A percentile compares a stretch with the other conserved stretches of the same genome.
These are phyloP conservation scores for Naganishia friedmannii DNA, from an alignment of 768 basidiomycete genomes.

Conservation along the genomic window DNA sequence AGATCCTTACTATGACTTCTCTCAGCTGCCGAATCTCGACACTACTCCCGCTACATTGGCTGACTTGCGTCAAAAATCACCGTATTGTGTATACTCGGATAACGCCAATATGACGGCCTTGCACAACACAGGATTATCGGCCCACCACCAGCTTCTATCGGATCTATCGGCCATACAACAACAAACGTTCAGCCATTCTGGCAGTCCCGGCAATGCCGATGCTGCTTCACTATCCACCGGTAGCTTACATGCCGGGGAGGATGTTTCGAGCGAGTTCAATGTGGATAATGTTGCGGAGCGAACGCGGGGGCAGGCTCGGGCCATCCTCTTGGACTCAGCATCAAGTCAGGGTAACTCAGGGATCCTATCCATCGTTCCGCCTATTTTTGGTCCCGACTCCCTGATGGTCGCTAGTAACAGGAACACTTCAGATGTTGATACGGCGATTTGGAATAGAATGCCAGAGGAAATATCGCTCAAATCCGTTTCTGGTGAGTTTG, in stretches of 20 bases:
- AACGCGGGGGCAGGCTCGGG: not conserved
- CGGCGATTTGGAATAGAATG: not conserved
- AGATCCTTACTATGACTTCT: too few species aligned
- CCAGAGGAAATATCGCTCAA: not conserved
- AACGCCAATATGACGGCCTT: not conserved
- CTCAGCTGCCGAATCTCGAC: too few species aligned
- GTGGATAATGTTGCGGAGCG: not conserved
- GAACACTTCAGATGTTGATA: not conserved
- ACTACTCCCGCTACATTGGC: too few species aligned
- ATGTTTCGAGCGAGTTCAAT: not conserved
- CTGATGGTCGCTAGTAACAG: not conserved
- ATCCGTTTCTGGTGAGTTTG: not conserved
- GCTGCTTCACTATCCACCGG: not conserved
- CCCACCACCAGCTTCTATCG: not conserved
- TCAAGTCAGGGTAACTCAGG: conserved; percentile 30
- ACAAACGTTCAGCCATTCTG: too few species aligned
- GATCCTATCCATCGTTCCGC: conserved; percentile 17
- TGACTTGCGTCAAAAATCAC: too few species aligned
- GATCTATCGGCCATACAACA: not conserved
- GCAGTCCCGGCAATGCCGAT: too few species aligned
- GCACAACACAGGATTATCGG: not conserved
- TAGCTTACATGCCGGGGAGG: not conserved
- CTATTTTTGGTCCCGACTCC: not conserved
- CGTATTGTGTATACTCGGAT: too few species aligned
- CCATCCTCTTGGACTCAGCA: conserved; percentile 22